Conservation (phyloP, 306 rosid species). For the Crataegus laevigata region DNA sequence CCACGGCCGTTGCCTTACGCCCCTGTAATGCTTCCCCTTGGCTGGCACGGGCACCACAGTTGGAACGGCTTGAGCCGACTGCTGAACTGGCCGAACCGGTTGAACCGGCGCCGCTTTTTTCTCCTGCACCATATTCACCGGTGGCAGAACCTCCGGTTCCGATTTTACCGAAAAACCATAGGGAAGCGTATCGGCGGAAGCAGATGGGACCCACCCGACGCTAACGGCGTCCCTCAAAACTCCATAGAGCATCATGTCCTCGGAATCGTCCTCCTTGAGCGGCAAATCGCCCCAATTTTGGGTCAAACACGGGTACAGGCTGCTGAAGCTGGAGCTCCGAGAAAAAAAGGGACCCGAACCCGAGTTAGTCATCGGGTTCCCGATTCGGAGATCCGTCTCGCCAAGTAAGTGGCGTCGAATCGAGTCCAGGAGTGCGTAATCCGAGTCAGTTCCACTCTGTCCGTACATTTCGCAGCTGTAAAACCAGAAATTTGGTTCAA, state of each 20-base stretch:
- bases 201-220: constrained; percentile 67
- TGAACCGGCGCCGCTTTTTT: background rate
- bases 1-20: constrained; percentile 92
- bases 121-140: background rate
- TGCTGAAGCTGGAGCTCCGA: constrained; percentile 56
- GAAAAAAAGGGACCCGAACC: constrained; percentile 27
- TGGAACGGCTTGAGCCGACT: constrained; percentile 4
- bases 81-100: background rate
- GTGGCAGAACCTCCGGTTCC: background rate
- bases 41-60: constrained; percentile 37
- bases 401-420: constrained; percentile 67
- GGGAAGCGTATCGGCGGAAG: constrained; percentile 12
- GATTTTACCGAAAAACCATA: constrained; percentile 20
- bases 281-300: constrained; percentile 83
- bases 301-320: constrained; percentile 55
- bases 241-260: constrained; percentile 76
- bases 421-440: constrained; percentile 37
- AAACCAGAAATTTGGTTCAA: background rate
- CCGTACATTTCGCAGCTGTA: constrained; percentile 18
- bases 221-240: constrained; percentile 65
- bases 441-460: constrained; percentile 28
- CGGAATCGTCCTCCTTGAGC: constrained; percentile 63
- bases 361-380: constrained; percentile 4
- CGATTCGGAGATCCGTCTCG: constrained; percentile 31
- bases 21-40: constrained; percentile 82